These are phyloP conservation scores for Leccinum griseonigrum DNA, from an alignment of 1,284 basidiomycete genomes.

Conservation along the genomic window DNA sequence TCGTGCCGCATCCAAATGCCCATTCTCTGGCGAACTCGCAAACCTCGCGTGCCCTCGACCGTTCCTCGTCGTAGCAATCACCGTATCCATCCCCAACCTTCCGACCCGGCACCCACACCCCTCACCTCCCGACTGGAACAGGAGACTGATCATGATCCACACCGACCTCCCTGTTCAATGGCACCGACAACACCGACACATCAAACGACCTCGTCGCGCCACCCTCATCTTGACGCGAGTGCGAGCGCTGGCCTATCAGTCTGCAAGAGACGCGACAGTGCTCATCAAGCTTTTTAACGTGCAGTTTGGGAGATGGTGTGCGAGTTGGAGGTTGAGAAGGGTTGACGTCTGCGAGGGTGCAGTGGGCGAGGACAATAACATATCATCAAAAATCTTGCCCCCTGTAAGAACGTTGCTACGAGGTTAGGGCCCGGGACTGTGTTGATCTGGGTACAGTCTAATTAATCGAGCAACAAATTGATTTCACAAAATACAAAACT, in stretches of 20 bases:
- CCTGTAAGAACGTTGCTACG: no score
- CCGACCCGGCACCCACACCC: no score
- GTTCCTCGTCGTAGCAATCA: neutral
- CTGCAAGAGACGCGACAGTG: conserved; percentile 49
- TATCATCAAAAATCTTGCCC: no score
- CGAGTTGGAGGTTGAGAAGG: no score
- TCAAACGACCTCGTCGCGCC: neutral
- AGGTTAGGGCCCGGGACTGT: no score
- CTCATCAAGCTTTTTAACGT: conserved; percentile 52
- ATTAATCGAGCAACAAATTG: no score
- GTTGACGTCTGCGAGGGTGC: no score
- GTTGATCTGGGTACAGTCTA: no score
- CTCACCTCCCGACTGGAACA: no score
- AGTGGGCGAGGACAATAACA: no score
- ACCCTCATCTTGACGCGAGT: neutral
- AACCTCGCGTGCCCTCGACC: neutral
- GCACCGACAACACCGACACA: conserved; percentile 39
- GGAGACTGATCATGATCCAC: no score
- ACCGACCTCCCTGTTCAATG: neutral
- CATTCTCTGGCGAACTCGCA: conserved; percentile 1
- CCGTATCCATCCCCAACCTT: neutral
- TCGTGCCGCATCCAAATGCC: neutral
- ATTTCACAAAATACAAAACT: no score
- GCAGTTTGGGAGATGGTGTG: neutral
- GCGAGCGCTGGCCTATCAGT: conserved; percentile 34